phyloP scores from a whole-genome alignment of 352 stramenopile genomes.

The Peronospora destructor region DNA sequence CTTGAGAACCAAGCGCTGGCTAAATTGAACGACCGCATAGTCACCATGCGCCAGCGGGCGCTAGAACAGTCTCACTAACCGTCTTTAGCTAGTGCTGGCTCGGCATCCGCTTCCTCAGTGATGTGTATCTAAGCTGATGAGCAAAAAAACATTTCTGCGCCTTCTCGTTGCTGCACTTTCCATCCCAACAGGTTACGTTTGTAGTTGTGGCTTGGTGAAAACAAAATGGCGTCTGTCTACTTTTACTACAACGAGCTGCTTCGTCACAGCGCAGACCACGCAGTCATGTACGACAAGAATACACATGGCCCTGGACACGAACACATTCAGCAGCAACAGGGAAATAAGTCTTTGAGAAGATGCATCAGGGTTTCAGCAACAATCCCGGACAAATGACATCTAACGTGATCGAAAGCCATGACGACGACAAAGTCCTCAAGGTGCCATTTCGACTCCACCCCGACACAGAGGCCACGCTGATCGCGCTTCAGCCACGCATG shows the following conservation, averaged over 20 bases:
- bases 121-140: background rate
- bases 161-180: slow-evolving; percentile 11
- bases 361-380: background rate
- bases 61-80: slow-evolving; percentile 11
- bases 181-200: background rate
- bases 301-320: background rate
- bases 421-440: slow-evolving; percentile 4
- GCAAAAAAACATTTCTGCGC: slow-evolving; percentile 5
- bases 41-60: slow-evolving; percentile 32
- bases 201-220: background rate
- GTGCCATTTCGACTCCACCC: background rate
- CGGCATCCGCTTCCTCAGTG: slow-evolving; percentile 7
- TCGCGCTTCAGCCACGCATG: slow-evolving; percentile 22
- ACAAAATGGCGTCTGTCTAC: slow-evolving; percentile 25
- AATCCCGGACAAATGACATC: background rate
- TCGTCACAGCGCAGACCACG: slow-evolving; percentile 18
- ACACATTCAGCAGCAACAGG: slow-evolving; percentile 4
- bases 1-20: slow-evolving; percentile 30
- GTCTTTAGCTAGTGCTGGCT: slow-evolving; percentile 14
- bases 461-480: slow-evolving; percentile 15
- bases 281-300: slow-evolving; percentile 3
- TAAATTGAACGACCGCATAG: slow-evolving; percentile 46
- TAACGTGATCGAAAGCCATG: slow-evolving; percentile 12
- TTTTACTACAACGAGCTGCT: slow-evolving; percentile 30
- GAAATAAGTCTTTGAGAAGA: slow-evolving; percentile 1